phyloP scores from a whole-genome alignment of 768 basidiomycete species.

The Serendipita sp. region DNA sequence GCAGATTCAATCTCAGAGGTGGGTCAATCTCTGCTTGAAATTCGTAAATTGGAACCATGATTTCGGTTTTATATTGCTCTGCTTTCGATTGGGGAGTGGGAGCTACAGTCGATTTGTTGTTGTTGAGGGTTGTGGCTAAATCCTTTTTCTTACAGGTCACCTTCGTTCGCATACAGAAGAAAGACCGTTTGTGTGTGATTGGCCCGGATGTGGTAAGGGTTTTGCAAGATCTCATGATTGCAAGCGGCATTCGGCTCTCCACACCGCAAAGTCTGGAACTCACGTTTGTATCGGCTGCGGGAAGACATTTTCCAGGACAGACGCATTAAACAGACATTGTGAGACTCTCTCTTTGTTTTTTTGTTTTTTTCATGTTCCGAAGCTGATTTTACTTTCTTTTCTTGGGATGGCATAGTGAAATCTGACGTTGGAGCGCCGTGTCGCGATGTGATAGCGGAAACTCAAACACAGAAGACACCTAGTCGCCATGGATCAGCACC shows the following conservation, averaged over 20 bases:
- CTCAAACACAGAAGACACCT: neutral
- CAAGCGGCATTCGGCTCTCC: slow-evolving; percentile 92
- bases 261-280: slow-evolving; percentile 64
- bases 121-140: slow-evolving; percentile 3
- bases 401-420: slow-evolving; percentile 36
- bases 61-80: neutral
- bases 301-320: slow-evolving; percentile 86
- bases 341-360: slow-evolving; percentile 25
- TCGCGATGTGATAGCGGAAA: neutral
- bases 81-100: neutral
- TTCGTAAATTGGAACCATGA: no score
- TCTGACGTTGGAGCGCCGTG: slow-evolving; percentile 52
- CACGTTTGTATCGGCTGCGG: slow-evolving; percentile 86
- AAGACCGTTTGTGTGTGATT: slow-evolving; percentile 83
- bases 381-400: neutral
- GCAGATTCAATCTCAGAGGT: slow-evolving; percentile 81
- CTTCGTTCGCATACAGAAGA: slow-evolving; percentile 91
- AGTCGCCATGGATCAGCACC: neutral
- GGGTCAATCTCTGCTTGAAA: slow-evolving; percentile 12
- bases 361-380: neutral
- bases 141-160: slow-evolving; percentile 44
- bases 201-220: slow-evolving; percentile 87
- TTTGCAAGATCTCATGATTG: slow-evolving; percentile 95
- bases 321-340: slow-evolving; percentile 75
- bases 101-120: neutral